A percentile compares a stretch with the other conserved stretches of the same genome.
phyloP scores from a whole-genome alignment of 2,329 filamentous ascomycete species.

The Trichothecium sympodiale region DNA sequence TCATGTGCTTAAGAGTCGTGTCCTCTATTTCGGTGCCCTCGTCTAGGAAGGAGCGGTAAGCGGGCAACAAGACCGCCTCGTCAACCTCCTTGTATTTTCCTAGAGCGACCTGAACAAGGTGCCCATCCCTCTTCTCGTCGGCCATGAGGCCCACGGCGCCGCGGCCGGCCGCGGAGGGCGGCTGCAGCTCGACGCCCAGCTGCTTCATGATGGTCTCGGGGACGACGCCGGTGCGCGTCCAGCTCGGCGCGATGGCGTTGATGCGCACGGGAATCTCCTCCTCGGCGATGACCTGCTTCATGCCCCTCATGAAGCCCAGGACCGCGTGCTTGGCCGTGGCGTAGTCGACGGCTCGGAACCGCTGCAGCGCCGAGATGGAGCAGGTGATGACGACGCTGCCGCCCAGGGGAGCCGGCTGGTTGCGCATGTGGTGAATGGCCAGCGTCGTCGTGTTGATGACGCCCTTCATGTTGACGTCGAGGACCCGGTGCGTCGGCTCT shows the following conservation, averaged over 20 bases:
- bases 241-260: slow-evolving; percentile 43
- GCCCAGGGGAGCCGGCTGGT: slow-evolving; percentile 24
- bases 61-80: slow-evolving; percentile 25
- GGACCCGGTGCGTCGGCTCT: slow-evolving; percentile 26
- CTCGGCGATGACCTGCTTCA: slow-evolving; percentile 24
- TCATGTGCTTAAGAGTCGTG: neutral
- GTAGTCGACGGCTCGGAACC: slow-evolving; percentile 40
- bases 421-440: slow-evolving; percentile 37
- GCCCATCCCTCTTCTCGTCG: slow-evolving; percentile 33
- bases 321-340: slow-evolving; percentile 43
- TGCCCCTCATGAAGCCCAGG: slow-evolving; percentile 38
- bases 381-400: slow-evolving; percentile 41
- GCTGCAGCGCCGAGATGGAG: slow-evolving; percentile 39
- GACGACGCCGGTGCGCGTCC: slow-evolving; percentile 40
- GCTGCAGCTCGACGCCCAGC: slow-evolving; percentile 30
- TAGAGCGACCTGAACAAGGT: slow-evolving; percentile 37
- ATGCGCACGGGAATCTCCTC: slow-evolving; percentile 36
- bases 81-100: slow-evolving; percentile 44
- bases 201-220: slow-evolving; percentile 24
- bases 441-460: slow-evolving; percentile 38
- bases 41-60: slow-evolving; percentile 2
- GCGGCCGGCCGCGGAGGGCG: slow-evolving; percentile 33
- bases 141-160: slow-evolving; percentile 37
- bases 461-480: slow-evolving; percentile 40
- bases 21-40: neutral